Evolutionary conservation across 306 rosid species (phyloP).

Genomic region (Lithocarpus polystachyus): DNA sequence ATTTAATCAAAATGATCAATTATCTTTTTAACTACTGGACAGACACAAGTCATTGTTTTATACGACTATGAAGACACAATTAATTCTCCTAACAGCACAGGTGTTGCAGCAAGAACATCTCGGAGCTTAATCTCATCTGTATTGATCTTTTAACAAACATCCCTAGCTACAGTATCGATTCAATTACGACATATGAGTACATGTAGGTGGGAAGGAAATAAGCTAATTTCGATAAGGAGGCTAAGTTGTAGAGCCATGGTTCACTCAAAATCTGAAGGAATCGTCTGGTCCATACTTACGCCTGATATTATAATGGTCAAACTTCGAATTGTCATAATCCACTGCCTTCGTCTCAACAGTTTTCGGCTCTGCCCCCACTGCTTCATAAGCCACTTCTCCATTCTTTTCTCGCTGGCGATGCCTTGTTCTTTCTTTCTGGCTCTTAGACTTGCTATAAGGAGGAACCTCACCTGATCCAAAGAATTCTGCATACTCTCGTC

Average conservation of each 20-base stretch:
- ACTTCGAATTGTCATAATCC: conserved; percentile 46
- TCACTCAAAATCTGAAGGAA: conserved; percentile 46
- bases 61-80: too few species aligned
- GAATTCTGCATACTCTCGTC: conserved; percentile 65
- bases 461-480: conserved; percentile 72
- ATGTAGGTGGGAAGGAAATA: conserved; percentile 31
- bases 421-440: conserved; percentile 78
- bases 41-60: too few species aligned
- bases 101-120: not conserved
- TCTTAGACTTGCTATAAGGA: conserved; percentile 60
- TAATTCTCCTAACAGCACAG: not conserved
- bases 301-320: conserved; percentile 71
- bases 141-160: conserved; percentile 18
- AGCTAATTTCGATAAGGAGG: conserved; percentile 5
- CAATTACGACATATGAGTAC: conserved; percentile 20
- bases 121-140: conserved; percentile 1
- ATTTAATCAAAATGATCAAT: too few species aligned
- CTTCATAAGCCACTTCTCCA: conserved; percentile 54
- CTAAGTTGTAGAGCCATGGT: conserved; percentile 15
- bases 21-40: too few species aligned
- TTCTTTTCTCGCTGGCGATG: conserved; percentile 85
- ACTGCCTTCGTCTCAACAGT: conserved; percentile 48
- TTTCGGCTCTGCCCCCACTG: conserved; percentile 51
- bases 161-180: conserved; percentile 24
- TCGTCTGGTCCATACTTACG: conserved; percentile 52